Percentiles rank a stretch among this genome's conserved stretches.
These are phyloP conservation scores for Trametes versicolor DNA, from an alignment of 1,284 basidiomycete species.

Conservation along the genomic window DNA sequence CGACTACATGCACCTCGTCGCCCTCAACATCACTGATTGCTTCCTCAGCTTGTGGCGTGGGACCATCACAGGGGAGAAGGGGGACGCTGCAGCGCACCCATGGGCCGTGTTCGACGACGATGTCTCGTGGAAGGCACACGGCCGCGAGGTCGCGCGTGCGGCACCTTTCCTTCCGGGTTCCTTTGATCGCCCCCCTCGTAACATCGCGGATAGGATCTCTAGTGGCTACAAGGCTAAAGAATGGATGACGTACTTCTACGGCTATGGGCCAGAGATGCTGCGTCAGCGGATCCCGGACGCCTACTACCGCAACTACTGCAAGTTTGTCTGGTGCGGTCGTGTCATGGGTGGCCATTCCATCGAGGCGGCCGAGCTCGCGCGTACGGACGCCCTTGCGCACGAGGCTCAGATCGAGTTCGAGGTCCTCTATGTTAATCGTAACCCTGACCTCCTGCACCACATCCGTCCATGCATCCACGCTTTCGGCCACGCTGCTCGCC, in stretches of 20 bases:
- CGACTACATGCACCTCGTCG: conserved; percentile 43
- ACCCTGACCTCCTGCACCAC: background rate
- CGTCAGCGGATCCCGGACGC: background rate
- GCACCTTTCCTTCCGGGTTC: conserved; percentile 34
- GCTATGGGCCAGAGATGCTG: background rate
- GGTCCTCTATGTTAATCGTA: background rate
- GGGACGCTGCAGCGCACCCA: background rate
- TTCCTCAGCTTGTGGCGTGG: conserved; percentile 40
- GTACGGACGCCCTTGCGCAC: background rate
- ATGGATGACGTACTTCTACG: background rate
- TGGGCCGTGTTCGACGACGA: background rate
- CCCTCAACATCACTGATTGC: conserved; percentile 43
- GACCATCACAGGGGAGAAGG: background rate
- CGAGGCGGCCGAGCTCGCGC: background rate
- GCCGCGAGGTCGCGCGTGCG: conserved; percentile 23
- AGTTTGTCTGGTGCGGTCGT: background rate
- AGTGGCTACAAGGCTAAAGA: conserved; percentile 40
- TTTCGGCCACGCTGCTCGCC: background rate
- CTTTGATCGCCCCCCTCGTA: conserved; percentile 39
- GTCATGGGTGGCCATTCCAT: too few species aligned
- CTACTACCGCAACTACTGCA: background rate
- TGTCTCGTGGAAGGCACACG: conserved; percentile 8
- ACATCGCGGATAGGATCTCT: conserved; percentile 37
- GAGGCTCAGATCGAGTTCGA: background rate
- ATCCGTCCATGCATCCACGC: background rate